Percentiles rank a stretch among this genome's conserved stretches.
Evolutionary conservation across 306 rosid genomes (phyloP).

Genomic region (Spatholobus suberectus): DNA sequence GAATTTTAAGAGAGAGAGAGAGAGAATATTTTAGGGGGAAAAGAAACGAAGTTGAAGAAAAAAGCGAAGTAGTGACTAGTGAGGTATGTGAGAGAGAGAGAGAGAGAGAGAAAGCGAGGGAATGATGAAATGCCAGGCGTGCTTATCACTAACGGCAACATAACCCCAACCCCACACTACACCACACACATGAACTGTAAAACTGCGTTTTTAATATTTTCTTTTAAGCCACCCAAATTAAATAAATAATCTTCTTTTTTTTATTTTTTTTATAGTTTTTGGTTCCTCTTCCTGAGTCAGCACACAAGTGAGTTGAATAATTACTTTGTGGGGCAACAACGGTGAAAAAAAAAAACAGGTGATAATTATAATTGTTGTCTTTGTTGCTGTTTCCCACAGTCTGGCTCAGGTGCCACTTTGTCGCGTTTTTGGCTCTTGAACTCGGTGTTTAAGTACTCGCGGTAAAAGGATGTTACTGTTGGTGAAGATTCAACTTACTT

Average conservation of each 20-base stretch:
- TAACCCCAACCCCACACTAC: slow-evolving; percentile 55
- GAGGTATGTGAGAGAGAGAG: slow-evolving; percentile 24
- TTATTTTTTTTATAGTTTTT: neutral
- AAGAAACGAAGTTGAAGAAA: slow-evolving; percentile 22
- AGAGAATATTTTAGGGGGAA: slow-evolving; percentile 24
- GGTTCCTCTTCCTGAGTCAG: neutral
- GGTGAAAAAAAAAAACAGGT: neutral
- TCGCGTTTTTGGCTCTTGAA: neutral
- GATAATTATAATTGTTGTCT: neutral
- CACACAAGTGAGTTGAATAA: neutral
- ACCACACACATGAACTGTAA: slow-evolving; percentile 73
- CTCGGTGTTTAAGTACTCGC: neutral
- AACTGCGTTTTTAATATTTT: slow-evolving; percentile 14
- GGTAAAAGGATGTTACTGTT: neutral
- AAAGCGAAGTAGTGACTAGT: slow-evolving; percentile 30
- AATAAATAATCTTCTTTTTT: neutral
- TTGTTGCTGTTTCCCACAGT: neutral
- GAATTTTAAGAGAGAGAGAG: slow-evolving; percentile 62
- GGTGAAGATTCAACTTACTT: neutral
- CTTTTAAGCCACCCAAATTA: neutral
- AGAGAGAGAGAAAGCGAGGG: slow-evolving; percentile 64
- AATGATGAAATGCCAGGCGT: slow-evolving; percentile 98
- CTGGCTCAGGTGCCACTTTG: neutral
- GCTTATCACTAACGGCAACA: slow-evolving; percentile 95
- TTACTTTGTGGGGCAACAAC: neutral